Base-by-base conservation (phyloP, 1,284 basidiomycete species). In the Trichosporon sp. region DNA sequence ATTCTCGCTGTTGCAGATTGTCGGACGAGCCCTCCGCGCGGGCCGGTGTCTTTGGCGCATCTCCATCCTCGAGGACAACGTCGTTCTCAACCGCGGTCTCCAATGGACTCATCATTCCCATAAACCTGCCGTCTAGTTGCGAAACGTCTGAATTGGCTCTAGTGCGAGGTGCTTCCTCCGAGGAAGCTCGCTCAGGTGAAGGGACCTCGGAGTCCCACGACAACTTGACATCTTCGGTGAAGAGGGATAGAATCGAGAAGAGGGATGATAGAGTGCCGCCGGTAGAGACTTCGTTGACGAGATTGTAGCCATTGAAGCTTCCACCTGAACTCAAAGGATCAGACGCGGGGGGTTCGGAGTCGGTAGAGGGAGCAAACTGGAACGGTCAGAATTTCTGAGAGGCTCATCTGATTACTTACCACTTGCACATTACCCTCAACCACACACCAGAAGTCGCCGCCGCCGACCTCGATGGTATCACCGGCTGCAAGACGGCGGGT, bases 201-300 rank as follows among this genome's bases (percentile, higher is more conserved):
- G 14, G 49, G 2, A 10, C 49, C 19, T 54, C 49, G 4, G 49
- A 54, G 27, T 29, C 64, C 91, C 92, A 95, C 65, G 91, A 89
- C 71, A 98, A 87, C 79, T 94, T 90, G 72, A 99, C 89, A 74
- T 98, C 91, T 79, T 99, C 95, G 1, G 96, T 99, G 81, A 99
- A 99, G 56, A 99, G 84, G 64, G 82, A 91, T 60, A 99, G 85
- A 74, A 99, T 99, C 13, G 93, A 97, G 81, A 99, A 98, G 40
- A 98, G 84, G 72, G 92, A 95, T 40, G 93, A 95, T 14, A 98
- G 83, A 0, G 94, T 99, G 10, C 95, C 93, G 5, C 94, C 94
- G n/a, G 88, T 90, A 40, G 90, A 88, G 31, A 97, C 95, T 81
- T 95, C 92, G 73, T 96, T 97, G 54, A 97, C 84, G 4, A 97